Base-by-base conservation (phyloP, 2,329 filamentous ascomycete species). In the Hirsutella thompsonii region DNA sequence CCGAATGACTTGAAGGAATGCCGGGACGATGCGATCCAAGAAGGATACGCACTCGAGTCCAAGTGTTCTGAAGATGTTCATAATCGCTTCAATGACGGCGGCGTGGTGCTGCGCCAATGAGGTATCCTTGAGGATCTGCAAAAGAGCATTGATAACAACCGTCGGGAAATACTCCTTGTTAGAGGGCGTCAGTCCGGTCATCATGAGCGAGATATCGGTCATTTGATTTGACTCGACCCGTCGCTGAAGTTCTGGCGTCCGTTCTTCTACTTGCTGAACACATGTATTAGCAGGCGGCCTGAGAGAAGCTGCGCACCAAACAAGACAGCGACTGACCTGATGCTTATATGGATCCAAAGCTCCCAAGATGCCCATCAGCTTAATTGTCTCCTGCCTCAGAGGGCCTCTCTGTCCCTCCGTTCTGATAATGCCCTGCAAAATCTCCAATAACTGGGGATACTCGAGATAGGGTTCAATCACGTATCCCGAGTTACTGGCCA, bases 91-190 rank as follows among this genome's bases (percentile, higher is more conserved):
- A 39, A 98, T 92, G 13, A 96, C 90, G 10, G 83, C 79, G 4
- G 88, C 90, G 54, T 98, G 93, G 52, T 94, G 90, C 54, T 93
- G 85, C 11, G 82, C 77, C 4, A 98, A 69, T 0, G 92, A 96
- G 20, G 81, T 79, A 51, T 98, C 92, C 53, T 90, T 93, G 29
- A 98, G 66, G 49, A 98, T 89, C 42, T 88, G 82, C 53, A 98
- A 79, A 10, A 98, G 72, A 2, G 92, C 93, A 53, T 94, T 94
- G 57, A 98, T 95, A 37, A 95, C 92, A 16, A 98, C 88, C 0
- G 92, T 98, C 1, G 92, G 92, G 55, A 94, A 98, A 61, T 98
- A 98, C 53, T 98, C 92, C 55, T 98, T 94, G 55, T 86, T 94
- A 0, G 90, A 96, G 0, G 92, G 93, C 1, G 89, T 96, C 33